Evolutionary conservation across 2,329 filamentous ascomycete genomes (phyloP), one percentile per base, ranked within the genome.

Genomic region (Sporothrix humicola): DNA sequence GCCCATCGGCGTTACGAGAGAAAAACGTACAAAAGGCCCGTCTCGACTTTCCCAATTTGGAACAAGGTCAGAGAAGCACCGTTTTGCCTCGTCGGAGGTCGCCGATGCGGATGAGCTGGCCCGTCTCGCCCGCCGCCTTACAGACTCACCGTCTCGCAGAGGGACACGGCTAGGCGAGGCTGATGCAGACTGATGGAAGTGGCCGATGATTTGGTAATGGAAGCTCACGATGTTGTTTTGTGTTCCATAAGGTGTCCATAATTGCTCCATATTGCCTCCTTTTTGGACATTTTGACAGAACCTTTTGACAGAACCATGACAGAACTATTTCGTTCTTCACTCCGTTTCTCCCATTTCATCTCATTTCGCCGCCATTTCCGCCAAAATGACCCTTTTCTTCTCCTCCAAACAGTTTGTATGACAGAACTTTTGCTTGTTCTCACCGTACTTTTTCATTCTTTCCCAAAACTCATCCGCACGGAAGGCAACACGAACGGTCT

Each of bases 261-360:
- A 37, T 37, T 37, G 15, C 58, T 42, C n/a, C 8, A 65, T 44
- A 84, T 82, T 1, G 52, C n/a, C 46, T 63, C 59, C 37, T 63
- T 20, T 63, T 44, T 20, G 10, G 9, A 12, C 23, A 37, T 20
- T 44, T 20, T 20, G 17, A 15, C 13, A 52, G 52, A 52, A 56
- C 13, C 5, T 56, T 20, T 56, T 20, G 52, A 26, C 52, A 23
- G 31, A 37, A 37, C 31, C 31, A 37, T 37, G 31, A 37, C 31
- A 37, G 31, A 37, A 37, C 4, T 7, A 6, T 37, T 37, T 37
- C 31, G 23, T 26, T 37, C 31, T 37, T 37, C 31, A 37, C 31
- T 37, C 31, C 31, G 31, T 37, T 37, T 37, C 31, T 37, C 31
- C 7, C 31, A 37, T 37, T 37, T 37, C 31, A 7, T 37, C 31